Base-by-base conservation (phyloP, 2,329 filamentous ascomycete genomes). In the Rugonectria rugulosa region DNA sequence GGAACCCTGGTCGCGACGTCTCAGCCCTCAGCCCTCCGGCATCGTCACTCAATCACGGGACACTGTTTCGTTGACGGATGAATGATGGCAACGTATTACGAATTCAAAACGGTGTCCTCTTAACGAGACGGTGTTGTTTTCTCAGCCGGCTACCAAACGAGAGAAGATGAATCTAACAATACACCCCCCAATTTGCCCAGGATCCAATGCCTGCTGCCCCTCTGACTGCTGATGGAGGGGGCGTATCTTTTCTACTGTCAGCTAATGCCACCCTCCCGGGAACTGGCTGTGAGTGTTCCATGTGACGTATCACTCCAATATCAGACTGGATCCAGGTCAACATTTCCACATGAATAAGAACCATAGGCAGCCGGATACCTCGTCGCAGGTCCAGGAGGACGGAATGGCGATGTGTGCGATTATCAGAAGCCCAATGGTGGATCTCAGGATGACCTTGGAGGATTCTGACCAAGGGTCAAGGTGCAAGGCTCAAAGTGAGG, bases 51-150 rank as follows among this genome's bases (percentile, higher is more conserved):
- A 48, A 65, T 64, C 65, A 68, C 59, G 54, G 59, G 62, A 60
- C 57, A 59, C 44, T 26, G 53, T 63, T 63, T 53, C 50, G 47
- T 57, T 56, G 37, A 59, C 43, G 49, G 50, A 60, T 58, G 23
- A 9, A 15, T n/a, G 52, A 46, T 36, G n/a, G 53, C 29, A 27
- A 12, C 55, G 55, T 53, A 61, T 47, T 42, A 31, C 21, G 46
- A 59, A n/a, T 57, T 63, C 62, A 61, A 63, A 59, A 68, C 58
- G 59, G 54, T 55, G 31, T 42, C 47, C 52, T 47, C 47, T n/a
- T 26, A 48, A 60, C 53, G 29, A 64, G 59, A 65, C 59, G 62
- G 65, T 63, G 57, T 67, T 68, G 66, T 68, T 68, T 66, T 66
- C 66, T 68, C 66, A 53, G 41, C 57, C 57, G 60, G 57, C 59